A percentile compares a stretch with the other conserved stretches of the same genome.
phyloP scores from a whole-genome alignment of 2,329 filamentous ascomycete genomes.

The Spiromastix sp. region DNA sequence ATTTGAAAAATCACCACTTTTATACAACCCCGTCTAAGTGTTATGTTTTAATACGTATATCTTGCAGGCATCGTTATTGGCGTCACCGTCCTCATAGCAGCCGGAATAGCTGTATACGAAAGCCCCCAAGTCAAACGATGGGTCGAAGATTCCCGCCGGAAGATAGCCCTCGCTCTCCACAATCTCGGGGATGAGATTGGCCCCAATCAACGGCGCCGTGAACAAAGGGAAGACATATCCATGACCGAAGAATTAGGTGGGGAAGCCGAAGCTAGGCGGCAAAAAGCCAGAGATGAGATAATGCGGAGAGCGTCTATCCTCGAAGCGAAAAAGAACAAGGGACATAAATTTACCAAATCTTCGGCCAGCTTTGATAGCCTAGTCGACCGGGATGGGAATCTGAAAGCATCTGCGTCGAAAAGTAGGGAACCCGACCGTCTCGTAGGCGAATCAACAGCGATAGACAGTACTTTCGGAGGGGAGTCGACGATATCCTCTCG shows the following conservation, averaged over 20 bases:
- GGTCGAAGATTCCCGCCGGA: constrained; percentile 51
- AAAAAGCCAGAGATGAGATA: constrained; percentile 35
- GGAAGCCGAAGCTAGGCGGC: constrained; percentile 35
- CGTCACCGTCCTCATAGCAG: constrained; percentile 50
- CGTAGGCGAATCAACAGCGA: constrained; percentile 26
- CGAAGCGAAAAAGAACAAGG: constrained; percentile 24
- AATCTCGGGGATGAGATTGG: constrained; percentile 51
- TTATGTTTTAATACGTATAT: neutral
- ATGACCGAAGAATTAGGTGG: constrained; percentile 37
- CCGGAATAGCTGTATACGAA: constrained; percentile 53
- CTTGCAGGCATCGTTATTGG: constrained; percentile 50
- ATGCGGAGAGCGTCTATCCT: constrained; percentile 31
- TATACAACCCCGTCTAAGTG: no score
- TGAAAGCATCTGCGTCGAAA: constrained; percentile 12
- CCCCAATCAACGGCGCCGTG: constrained; percentile 26
- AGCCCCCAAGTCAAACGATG: constrained; percentile 53
- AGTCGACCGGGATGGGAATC: constrained; percentile 33
- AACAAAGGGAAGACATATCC: constrained; percentile 31
- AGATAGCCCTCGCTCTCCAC: constrained; percentile 49
- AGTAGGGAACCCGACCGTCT: constrained; percentile 1
- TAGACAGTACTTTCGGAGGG: constrained; percentile 21
- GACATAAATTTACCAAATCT: constrained; percentile 11
- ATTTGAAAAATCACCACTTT: no score
- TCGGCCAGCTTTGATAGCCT: constrained; percentile 33
- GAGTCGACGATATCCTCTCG: constrained; percentile 20